Percentiles rank a stretch among this genome's conserved stretches.
Conservation (phyloP, 202 grass and related monocot genomes). For the Dendrocalamus latiflorus region DNA sequence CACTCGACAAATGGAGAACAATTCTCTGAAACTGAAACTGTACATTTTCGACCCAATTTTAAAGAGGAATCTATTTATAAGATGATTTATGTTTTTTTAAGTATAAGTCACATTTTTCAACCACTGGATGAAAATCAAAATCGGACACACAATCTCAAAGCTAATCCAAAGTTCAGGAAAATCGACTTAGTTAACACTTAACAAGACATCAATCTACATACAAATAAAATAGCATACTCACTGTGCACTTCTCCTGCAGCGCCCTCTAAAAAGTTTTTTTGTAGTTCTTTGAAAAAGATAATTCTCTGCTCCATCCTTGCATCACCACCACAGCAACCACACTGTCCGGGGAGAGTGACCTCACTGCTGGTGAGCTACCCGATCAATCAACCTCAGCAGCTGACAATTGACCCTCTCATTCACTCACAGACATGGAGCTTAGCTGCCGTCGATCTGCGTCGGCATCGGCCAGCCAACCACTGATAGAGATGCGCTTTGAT, state of each 20-base stretch:
- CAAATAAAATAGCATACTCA: neutral
- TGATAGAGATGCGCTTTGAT: slow-evolving; percentile 1
- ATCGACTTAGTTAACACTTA: neutral
- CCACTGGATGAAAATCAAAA: neutral
- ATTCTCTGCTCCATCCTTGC: neutral
- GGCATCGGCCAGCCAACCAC: slow-evolving; percentile 11
- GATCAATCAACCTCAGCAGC: neutral
- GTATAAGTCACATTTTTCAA: neutral
- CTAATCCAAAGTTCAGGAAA: neutral
- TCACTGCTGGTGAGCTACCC: slow-evolving; percentile 20
- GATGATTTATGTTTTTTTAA: neutral
- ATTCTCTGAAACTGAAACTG: no score
- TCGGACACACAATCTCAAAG: neutral
- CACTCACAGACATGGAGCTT: neutral
- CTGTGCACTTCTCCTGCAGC: neutral
- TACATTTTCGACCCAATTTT: no score
- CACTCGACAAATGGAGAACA: no score
- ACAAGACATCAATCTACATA: neutral
- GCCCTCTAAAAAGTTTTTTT: neutral
- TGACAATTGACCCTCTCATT: neutral
- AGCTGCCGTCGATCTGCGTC: neutral
- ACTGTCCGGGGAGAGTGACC: neutral
- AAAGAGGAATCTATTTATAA: no score
- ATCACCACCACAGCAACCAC: neutral
- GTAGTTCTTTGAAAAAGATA: neutral